Evolutionary conservation across 2,329 filamentous ascomycete species (phyloP).

Genomic region (Chalaropsis ovoidea): DNA sequence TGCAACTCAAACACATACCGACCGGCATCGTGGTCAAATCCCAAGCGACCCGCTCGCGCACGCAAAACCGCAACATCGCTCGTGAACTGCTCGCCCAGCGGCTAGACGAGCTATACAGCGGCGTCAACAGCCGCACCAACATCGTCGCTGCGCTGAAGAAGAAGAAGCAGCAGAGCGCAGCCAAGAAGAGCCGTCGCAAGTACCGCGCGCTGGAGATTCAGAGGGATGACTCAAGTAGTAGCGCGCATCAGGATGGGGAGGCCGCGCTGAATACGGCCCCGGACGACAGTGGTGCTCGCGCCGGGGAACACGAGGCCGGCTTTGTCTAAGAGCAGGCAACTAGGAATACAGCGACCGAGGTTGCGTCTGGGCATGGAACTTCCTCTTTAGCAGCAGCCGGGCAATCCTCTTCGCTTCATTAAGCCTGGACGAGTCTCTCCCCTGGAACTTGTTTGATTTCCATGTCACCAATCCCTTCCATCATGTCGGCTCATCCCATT

Average conservation of each 20-base stretch:
- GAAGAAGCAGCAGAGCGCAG: conserved; percentile 62
- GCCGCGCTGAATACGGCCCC: background rate
- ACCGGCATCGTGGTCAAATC: conserved; percentile 91
- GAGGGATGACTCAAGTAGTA: conserved; percentile 30
- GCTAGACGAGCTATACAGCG: conserved; percentile 62
- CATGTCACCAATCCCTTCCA: background rate
- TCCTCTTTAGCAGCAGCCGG: background rate
- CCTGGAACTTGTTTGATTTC: background rate
- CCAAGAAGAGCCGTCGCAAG: conserved; percentile 76
- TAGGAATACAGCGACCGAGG: background rate
- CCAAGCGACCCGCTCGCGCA: conserved; percentile 77
- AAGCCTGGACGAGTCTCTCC: background rate
- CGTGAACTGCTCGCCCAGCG: conserved; percentile 64
- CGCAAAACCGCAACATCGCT: conserved; percentile 80
- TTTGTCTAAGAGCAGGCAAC: background rate
- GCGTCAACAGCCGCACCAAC: conserved; percentile 55
- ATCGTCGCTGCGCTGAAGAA: conserved; percentile 54
- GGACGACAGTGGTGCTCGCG: background rate
- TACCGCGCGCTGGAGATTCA: conserved; percentile 53
- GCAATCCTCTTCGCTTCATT: background rate
- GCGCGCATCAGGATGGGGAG: background rate
- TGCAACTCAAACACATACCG: conserved; percentile 81
- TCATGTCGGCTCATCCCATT: background rate
- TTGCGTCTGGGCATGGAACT: background rate
- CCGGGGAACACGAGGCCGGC: background rate